Percentiles rank a stretch among this genome's conserved stretches.
Evolutionary conservation across 2,329 filamentous ascomycete genomes (phyloP).

Genomic region (Aureobasidium mangrovei): DNA sequence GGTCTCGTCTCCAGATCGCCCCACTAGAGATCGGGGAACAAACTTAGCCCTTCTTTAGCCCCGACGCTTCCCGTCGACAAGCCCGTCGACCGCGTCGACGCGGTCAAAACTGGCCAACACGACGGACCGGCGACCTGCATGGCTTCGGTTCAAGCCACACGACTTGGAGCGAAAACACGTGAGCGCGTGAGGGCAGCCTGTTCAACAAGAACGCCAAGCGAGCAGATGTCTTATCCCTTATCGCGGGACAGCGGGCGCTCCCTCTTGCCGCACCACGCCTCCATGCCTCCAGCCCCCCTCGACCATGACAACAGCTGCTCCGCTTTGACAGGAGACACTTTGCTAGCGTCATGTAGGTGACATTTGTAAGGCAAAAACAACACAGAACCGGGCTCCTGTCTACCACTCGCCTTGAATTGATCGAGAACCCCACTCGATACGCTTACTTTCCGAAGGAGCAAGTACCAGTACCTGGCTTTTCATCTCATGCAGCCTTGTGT

Average conservation of each 20-base stretch:
- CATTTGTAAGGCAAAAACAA: not conserved
- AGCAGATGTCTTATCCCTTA: slow-evolving; percentile 13
- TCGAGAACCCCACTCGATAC: not conserved
- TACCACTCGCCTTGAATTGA: not conserved
- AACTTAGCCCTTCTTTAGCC: slow-evolving; percentile 11
- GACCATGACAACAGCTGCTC: slow-evolving; percentile 7
- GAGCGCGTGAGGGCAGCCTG: slow-evolving; percentile 1
- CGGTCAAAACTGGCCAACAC: not conserved
- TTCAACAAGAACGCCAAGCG: slow-evolving; percentile 4
- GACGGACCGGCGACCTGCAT: slow-evolving; percentile 1
- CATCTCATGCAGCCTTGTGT: slow-evolving; percentile 6
- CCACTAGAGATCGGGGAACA: slow-evolving; percentile 9
- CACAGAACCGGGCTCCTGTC: slow-evolving; percentile 9
- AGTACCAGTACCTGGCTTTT: slow-evolving; percentile 1
- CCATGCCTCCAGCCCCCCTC: not conserved
- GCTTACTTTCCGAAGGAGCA: slow-evolving; percentile 1
- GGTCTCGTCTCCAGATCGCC: not conserved
- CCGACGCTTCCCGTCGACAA: not conserved
- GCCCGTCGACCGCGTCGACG: not conserved
- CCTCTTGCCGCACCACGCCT: slow-evolving; percentile 13
- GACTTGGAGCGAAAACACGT: slow-evolving; percentile 6
- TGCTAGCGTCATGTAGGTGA: slow-evolving; percentile 10
- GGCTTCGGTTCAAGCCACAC: slow-evolving; percentile 8
- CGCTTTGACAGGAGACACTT: slow-evolving; percentile 14
- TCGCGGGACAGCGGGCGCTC: slow-evolving; percentile 13